Evolutionary conservation across 2,329 filamentous ascomycete species (phyloP).

Genomic region (Diaporthe citriasiana): DNA sequence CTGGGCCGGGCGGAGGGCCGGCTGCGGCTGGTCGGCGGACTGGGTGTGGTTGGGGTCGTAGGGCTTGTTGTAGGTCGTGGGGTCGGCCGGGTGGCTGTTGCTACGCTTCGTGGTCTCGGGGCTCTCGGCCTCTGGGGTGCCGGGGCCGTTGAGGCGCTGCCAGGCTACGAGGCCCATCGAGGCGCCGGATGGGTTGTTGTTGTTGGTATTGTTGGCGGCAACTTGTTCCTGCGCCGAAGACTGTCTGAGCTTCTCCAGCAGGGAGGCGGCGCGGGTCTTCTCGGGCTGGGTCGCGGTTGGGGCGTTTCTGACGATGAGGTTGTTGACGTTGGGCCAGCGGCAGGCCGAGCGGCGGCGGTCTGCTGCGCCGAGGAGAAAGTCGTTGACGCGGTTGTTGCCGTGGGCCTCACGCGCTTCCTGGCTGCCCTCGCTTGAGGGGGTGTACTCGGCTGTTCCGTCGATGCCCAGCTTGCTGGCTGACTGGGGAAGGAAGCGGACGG

Average conservation of each 20-base stretch:
- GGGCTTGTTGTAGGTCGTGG: neutral
- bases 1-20: neutral
- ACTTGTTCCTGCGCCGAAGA: neutral
- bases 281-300: neutral
- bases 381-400: slow-evolving; percentile 21
- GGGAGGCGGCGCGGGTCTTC: neutral
- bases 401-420: neutral
- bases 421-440: slow-evolving; percentile 26
- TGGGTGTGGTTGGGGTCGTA: neutral
- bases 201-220: neutral
- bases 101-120: neutral
- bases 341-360: too few relatives aligned
- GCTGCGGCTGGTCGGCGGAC: neutral
- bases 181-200: neutral
- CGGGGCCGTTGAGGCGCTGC: slow-evolving; percentile 24
- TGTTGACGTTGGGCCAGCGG: too few relatives aligned
- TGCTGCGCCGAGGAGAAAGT: slow-evolving; percentile 17
- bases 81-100: slow-evolving; percentile 4
- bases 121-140: neutral
- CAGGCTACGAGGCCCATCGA: slow-evolving; percentile 36
- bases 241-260: neutral
- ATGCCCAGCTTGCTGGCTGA: slow-evolving; percentile 34
- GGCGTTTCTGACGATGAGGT: neutral
- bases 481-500: slow-evolving; percentile 17
- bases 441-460: slow-evolving; percentile 1